A percentile compares a stretch with the other conserved stretches of the same genome.
These are phyloP conservation scores for Trypanosoma grayi DNA, from an alignment of 208 protist species.

Conservation along the genomic window DNA sequence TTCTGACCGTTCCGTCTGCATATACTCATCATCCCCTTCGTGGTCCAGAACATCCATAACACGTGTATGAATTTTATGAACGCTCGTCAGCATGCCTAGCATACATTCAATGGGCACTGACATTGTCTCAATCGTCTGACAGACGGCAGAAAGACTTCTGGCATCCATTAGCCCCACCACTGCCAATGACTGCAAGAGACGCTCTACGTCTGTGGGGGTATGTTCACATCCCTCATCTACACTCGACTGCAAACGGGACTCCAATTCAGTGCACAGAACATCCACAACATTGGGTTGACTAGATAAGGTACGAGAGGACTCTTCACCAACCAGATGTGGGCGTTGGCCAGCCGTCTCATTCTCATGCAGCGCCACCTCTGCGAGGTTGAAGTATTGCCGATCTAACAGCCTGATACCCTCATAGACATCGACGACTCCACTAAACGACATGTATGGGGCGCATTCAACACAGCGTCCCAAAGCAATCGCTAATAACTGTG, in stretches of 20 bases:
- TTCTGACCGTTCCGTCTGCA: constrained; percentile 7
- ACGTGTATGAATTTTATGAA: constrained; percentile 25
- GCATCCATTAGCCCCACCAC: constrained; percentile 22
- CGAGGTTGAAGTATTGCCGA: constrained; percentile 61
- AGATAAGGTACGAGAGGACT: constrained; percentile 24
- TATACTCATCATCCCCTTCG: constrained; percentile 20
- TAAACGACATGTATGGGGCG: constrained; percentile 34
- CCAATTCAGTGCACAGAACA: constrained; percentile 66
- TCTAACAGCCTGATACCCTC: constrained; percentile 45
- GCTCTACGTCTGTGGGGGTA: constrained; percentile 20
- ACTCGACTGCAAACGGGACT: constrained; percentile 35
- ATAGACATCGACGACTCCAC: constrained; percentile 47
- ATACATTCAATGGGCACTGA: not conserved
- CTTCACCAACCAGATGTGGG: constrained; percentile 5
- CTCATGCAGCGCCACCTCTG: constrained; percentile 50
- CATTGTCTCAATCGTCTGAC: constrained; percentile 2
- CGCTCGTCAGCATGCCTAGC: constrained; percentile 14
- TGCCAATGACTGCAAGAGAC: constrained; percentile 18
- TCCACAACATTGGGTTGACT: constrained; percentile 81
- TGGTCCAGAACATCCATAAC: constrained; percentile 60
- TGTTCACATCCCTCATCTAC: constrained; percentile 2
- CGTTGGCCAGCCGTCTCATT: not conserved
- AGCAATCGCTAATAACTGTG: constrained; percentile 61
- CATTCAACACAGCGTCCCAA: constrained; percentile 73
- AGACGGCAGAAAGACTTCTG: constrained; percentile 13